Conservation (phyloP, 371 early-diverging fungal genomes). For the Rhizopus sp. region DNA sequence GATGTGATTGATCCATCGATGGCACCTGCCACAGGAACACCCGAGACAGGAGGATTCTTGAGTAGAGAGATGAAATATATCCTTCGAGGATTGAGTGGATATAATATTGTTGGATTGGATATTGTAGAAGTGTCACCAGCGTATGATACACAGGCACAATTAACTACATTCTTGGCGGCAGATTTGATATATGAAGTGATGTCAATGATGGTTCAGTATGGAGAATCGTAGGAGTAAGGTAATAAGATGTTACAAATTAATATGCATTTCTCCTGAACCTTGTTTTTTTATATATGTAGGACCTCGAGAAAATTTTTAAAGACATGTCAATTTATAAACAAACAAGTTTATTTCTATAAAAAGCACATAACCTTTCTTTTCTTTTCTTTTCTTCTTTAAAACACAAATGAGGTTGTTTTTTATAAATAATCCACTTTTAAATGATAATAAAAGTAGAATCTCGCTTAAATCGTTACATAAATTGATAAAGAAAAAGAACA, state of each 20-base stretch:
- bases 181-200: constrained; percentile 48
- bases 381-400: too few species aligned
- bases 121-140: constrained; percentile 55
- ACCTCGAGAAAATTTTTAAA: background rate
- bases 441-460: too few species aligned
- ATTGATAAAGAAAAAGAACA: too few species aligned
- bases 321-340: constrained; percentile 3
- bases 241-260: background rate
- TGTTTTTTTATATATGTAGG: background rate
- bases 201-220: constrained; percentile 50
- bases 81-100: constrained; percentile 44
- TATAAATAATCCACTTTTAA: too few species aligned
- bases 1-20: constrained; percentile 55
- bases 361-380: too few species aligned
- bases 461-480: too few species aligned
- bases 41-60: constrained; percentile 55
- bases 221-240: background rate
- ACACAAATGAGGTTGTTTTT: too few species aligned
- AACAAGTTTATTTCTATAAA: too few species aligned
- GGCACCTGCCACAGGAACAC: constrained; percentile 57
- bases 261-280: background rate
- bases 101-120: constrained; percentile 49
- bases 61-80: constrained; percentile 53
- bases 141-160: constrained; percentile 54
- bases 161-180: constrained; percentile 48